Conservation (phyloP, 1,139 yeast species). For the Candida dubliniensis region DNA sequence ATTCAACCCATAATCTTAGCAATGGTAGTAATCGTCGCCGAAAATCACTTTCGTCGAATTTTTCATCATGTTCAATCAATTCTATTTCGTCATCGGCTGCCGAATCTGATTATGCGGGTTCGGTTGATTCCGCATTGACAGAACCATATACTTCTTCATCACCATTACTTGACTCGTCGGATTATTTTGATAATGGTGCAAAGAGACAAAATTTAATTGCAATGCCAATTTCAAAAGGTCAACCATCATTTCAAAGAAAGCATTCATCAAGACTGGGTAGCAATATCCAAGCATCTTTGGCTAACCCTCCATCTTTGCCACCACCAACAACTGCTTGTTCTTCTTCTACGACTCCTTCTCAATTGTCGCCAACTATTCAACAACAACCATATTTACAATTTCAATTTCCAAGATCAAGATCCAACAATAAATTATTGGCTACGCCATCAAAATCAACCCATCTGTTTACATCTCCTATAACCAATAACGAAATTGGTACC, state of each 20-base stretch:
- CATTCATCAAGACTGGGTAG: neutral
- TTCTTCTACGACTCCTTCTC: neutral
- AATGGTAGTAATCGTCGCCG: constrained; percentile 7
- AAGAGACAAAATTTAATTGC: constrained; percentile 7
- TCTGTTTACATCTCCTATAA: neutral
- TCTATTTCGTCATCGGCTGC: constrained; percentile 22
- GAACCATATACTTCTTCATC: constrained; percentile 23
- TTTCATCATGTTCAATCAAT: constrained; percentile 24
- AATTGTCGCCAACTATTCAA: neutral
- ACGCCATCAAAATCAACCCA: constrained; percentile 1
- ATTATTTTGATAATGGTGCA: constrained; percentile 17
- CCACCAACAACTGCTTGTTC: neutral
- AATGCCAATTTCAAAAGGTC: too few species aligned
- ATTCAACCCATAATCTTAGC: constrained; percentile 12
- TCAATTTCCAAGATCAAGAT: constrained; percentile 4
- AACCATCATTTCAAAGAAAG: constrained; percentile 1
- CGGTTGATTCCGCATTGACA: constrained; percentile 26
- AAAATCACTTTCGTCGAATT: constrained; percentile 24
- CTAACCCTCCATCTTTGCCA: neutral
- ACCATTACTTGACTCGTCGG: constrained; percentile 19
- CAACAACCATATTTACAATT: constrained; percentile 1
- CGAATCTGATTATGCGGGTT: constrained; percentile 20
- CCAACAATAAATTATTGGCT: constrained; percentile 1
- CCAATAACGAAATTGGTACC: too few species aligned
- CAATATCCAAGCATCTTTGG: constrained; percentile 1